These are phyloP conservation scores for Nitzschia sp. DNA, from an alignment of 108 stramenopile genomes.

Conservation along the genomic window DNA sequence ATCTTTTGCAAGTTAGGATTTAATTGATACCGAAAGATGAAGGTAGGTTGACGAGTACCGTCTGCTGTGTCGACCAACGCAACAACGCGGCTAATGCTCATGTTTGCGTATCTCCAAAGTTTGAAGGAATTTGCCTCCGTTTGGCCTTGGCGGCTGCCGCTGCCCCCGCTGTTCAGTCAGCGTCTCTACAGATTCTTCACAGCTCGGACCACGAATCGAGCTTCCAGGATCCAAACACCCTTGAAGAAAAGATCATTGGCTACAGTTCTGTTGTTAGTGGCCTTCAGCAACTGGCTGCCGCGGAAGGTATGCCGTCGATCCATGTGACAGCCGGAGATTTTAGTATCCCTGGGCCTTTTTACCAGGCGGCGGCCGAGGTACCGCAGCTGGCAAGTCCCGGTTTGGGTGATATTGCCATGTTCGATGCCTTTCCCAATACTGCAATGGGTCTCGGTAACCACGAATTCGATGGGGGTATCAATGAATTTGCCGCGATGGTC, in stretches of 20 bases:
- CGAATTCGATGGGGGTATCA: constrained; percentile 26
- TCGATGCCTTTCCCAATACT: constrained; percentile 7
- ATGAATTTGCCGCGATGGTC: not conserved
- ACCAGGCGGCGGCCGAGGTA: constrained; percentile 14
- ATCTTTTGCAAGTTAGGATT: too few species aligned
- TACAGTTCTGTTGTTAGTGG: not conserved
- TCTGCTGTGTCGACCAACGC: too few species aligned
- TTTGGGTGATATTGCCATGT: constrained; percentile 12
- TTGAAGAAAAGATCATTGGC: constrained; percentile 13
- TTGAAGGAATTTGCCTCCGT: too few species aligned
- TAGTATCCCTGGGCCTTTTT: constrained; percentile 13
- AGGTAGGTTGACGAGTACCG: too few species aligned
- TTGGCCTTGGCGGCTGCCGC: too few species aligned
- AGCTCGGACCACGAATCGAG: not conserved
- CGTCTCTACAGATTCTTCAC: not conserved
- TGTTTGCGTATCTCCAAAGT: too few species aligned
- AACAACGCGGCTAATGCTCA: too few species aligned
- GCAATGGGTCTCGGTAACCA: constrained; percentile 19
- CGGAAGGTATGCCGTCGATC: constrained; percentile 5
- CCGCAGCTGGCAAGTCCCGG: not conserved
- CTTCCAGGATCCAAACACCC: constrained; percentile 8
- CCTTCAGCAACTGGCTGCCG: not conserved
- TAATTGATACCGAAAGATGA: too few species aligned
- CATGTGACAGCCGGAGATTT: constrained; percentile 4
- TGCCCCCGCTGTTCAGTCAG: too few species aligned